Evolutionary conservation across 345 rosid genomes (phyloP).

Genomic region (Rhodamnia argentea): DNA sequence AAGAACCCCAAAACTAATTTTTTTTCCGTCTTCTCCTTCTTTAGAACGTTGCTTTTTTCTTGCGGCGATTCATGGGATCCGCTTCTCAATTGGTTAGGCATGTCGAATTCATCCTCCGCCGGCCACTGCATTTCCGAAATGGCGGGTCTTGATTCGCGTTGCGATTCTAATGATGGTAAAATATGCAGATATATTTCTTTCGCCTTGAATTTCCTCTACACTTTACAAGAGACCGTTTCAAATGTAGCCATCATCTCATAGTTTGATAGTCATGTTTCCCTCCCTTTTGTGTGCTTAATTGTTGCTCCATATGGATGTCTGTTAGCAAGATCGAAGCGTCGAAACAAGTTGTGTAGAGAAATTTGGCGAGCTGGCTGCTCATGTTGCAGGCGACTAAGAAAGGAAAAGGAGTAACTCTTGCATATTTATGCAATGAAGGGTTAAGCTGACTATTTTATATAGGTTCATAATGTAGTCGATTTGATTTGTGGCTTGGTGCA

Average conservation of each 20-base stretch:
- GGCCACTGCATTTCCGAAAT: conserved; percentile 5
- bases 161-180: conserved; percentile 15
- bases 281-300: not conserved
- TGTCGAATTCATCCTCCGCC: conserved; percentile 2
- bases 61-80: not conserved
- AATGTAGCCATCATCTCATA: not conserved
- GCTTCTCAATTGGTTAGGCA: conserved; percentile 8
- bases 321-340: not conserved
- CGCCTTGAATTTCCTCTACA: not conserved
- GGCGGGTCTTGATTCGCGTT: conserved; percentile 27
- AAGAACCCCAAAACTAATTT: not conserved
- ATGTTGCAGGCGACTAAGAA: not conserved
- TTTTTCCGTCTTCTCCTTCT: not conserved
- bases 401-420: not conserved
- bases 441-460: not conserved
- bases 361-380: not conserved
- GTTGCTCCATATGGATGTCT: not conserved
- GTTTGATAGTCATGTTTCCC: not conserved
- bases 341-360: not conserved
- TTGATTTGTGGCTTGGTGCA: conserved; percentile 16
- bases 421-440: not conserved
- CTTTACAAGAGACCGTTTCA: not conserved
- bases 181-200: not conserved
- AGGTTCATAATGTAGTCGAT: not conserved
- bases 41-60: not conserved